Percentiles rank a stretch among this genome's conserved stretches.
Conservation (phyloP, 345 rosid genomes). For the Heritiera fomes region DNA sequence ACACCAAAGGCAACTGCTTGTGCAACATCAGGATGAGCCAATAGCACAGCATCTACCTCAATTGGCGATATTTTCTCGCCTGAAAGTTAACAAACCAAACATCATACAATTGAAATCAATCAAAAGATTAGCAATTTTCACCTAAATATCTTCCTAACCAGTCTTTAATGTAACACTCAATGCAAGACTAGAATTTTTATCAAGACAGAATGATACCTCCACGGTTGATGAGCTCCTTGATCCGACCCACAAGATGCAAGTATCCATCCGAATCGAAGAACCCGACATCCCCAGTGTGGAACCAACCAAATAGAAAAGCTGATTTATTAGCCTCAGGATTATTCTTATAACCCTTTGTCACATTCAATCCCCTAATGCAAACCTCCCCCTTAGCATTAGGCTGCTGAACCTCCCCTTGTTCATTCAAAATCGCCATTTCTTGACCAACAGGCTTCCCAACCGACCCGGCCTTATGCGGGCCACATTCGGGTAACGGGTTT, state of each 20-base stretch:
- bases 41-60: slow-evolving; percentile 90
- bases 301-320: slow-evolving; percentile 89
- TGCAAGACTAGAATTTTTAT: not conserved
- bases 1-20: slow-evolving; percentile 89
- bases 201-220: slow-evolving; percentile 53
- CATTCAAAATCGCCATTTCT: slow-evolving; percentile 56
- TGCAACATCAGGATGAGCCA: slow-evolving; percentile 75
- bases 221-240: slow-evolving; percentile 96
- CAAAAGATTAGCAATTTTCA: too few species aligned
- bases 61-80: slow-evolving; percentile 97
- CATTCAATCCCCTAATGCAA: slow-evolving; percentile 85
- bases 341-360: slow-evolving; percentile 87
- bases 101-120: not conserved
- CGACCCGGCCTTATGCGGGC: slow-evolving; percentile 64
- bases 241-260: slow-evolving; percentile 86
- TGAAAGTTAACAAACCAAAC: slow-evolving; percentile 23
- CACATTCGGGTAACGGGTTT: slow-evolving; percentile 61
- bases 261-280: slow-evolving; percentile 79
- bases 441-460: slow-evolving; percentile 69
- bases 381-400: slow-evolving; percentile 51
- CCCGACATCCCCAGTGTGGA: slow-evolving; percentile 89
- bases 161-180: not conserved
- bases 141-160: too few species aligned
- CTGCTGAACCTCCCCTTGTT: slow-evolving; percentile 47
- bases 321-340: slow-evolving; percentile 86